Evolutionary conservation across 352 stramenopile genomes (phyloP), one percentile per base, ranked within the genome.

Genomic region (Aphanomyces invadans): DNA sequence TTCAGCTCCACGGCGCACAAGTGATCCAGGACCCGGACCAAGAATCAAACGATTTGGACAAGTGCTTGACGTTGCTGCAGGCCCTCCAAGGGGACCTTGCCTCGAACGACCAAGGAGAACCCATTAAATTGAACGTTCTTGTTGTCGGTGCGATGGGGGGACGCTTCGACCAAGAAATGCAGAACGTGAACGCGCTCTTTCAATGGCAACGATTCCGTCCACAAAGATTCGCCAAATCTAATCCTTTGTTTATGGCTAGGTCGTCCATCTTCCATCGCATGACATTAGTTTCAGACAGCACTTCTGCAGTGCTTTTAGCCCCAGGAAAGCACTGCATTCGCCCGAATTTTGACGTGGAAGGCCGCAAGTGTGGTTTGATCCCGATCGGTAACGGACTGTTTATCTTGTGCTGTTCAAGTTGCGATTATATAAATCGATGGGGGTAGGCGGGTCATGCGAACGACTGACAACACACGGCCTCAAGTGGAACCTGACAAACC

Each of bases 141-240:
- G 85, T 97, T 51, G 97, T 98, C 64, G 95, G 95, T 19, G 95
- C 89, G 21, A 97, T 98, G 80, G 95, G 95, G 61, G 95, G 95
- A 1, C 88, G 95, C 53, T 98, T 99, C 63, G 95, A 99, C 75
- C 95, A 99, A 75, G 94, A 98, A 80, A 98, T 99, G 90, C 92
- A 94, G 69, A 95, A 82, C 62, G 74, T 99, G 59, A 96, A 97
- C 70, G 81, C 92, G 65, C 75, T 98, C 15, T 97, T 95, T 73
- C 73, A 84, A 17, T 98, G 92, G 87, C 74, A 75, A 25, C 15
- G 25, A 3, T 59, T 55, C 21, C n/a, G n/a, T n/a, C n/a, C n/a
- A n/a, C n/a, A n/a, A n/a, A 12, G 21, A 48, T 54, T 54, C 1
- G 25, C 23, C 23, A 28, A 12, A 10, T 21, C 15, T 32, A 9